A percentile compares a stretch with the other conserved stretches of the same genome.
Conservation (phyloP, 441 rosid genomes). For the Pelargonium australe region DNA sequence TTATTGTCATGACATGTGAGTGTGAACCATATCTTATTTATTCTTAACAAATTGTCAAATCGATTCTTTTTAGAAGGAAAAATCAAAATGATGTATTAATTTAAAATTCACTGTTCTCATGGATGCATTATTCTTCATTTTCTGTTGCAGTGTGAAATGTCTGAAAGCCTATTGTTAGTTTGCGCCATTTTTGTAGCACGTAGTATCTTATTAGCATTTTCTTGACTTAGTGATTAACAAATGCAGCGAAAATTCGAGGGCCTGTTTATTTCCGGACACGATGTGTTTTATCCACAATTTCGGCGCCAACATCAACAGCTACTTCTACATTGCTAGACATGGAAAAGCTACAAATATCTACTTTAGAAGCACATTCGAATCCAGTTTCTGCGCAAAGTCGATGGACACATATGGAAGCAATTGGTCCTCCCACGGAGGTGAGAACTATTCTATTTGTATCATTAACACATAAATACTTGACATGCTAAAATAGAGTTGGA, state of each 20-base stretch:
- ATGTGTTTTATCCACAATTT: constrained; percentile 61
- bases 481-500: no score
- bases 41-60: no score
- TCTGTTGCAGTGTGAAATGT: no score
- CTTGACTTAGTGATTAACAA: constrained; percentile 23
- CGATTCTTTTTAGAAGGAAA: no score
- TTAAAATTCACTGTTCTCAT: no score
- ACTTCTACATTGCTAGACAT: constrained; percentile 53
- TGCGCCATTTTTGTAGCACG: constrained; percentile 8
- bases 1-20: no score
- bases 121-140: no score
- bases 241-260: constrained; percentile 63
- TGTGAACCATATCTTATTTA: no score
- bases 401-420: constrained; percentile 54
- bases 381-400: constrained; percentile 39
- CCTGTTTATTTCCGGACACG: constrained; percentile 44
- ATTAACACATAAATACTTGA: neutral
- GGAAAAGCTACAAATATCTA: constrained; percentile 72
- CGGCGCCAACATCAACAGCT: constrained; percentile 31
- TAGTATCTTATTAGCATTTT: constrained; percentile 4
- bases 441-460: constrained; percentile 11
- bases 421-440: constrained; percentile 59
- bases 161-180: neutral
- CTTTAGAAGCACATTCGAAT: constrained; percentile 50
- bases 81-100: no score